Evolutionary conservation across 257 asterid species (phyloP).

Genomic region (Scutellaria galericulata): DNA sequence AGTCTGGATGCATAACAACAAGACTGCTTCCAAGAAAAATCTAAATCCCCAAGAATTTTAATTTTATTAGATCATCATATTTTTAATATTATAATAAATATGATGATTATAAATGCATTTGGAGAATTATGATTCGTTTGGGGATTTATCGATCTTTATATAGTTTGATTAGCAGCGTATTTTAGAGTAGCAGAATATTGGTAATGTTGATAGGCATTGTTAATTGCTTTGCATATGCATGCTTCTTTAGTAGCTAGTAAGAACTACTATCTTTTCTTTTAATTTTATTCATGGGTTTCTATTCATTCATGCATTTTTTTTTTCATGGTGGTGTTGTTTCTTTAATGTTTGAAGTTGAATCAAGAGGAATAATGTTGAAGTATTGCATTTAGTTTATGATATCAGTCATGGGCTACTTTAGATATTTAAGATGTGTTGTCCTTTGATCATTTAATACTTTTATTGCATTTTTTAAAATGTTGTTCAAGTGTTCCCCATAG

Average conservation of each 20-base stretch:
- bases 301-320: neutral
- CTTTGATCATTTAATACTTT: slow-evolving; percentile 14
- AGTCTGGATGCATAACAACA: slow-evolving; percentile 97
- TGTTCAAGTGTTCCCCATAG: neutral
- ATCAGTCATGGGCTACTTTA: neutral
- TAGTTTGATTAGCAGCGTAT: too few species aligned
- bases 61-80: neutral
- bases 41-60: slow-evolving; percentile 23
- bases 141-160: too few species aligned
- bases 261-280: slow-evolving; percentile 25
- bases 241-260: neutral
- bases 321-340: neutral
- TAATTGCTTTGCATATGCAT: slow-evolving; percentile 20
- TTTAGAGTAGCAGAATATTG: too few species aligned
- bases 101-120: neutral
- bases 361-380: slow-evolving; percentile 30
- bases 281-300: neutral
- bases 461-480: neutral
- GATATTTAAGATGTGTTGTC: neutral
- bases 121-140: neutral
- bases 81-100: neutral
- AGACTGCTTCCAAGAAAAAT: slow-evolving; percentile 45
- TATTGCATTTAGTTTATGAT: neutral
- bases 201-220: neutral
- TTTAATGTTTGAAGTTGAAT: slow-evolving; percentile 21